phyloP scores from a whole-genome alignment of 2,329 filamentous ascomycete species.

The Sordariomycetes sp. region DNA sequence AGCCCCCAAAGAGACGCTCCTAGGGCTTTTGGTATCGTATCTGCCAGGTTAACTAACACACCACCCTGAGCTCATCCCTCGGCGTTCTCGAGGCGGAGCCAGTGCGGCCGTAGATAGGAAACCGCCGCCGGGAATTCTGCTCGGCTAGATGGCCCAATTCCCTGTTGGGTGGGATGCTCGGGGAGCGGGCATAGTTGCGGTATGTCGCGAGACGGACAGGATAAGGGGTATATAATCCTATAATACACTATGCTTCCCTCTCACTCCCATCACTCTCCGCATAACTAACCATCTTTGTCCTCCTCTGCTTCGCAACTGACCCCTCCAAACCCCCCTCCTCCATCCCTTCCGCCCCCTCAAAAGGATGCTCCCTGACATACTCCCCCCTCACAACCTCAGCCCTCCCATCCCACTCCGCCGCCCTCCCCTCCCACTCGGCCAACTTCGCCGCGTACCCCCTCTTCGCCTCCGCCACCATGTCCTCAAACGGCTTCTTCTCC shows the following conservation, averaged over 20 bases:
- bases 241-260: neutral
- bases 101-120: no score
- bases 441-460: conserved; percentile 47
- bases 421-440: conserved; percentile 48
- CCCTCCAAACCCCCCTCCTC: neutral
- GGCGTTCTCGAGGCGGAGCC: no score
- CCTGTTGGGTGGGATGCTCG: no score
- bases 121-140: no score
- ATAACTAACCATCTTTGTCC: conserved; percentile 20
- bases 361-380: conserved; percentile 44
- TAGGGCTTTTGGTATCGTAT: no score
- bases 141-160: no score
- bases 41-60: no score
- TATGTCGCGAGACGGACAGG: neutral
- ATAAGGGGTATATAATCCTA: neutral
- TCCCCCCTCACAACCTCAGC: conserved; percentile 41
- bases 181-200: no score
- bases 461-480: conserved; percentile 63
- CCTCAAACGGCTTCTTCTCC: conserved; percentile 66
- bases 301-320: conserved; percentile 6
- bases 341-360: conserved; percentile 16
- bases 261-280: conserved; percentile 12
- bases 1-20: no score
- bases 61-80: no score
- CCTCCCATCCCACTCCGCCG: conserved; percentile 61